Percentiles rank a stretch among this genome's conserved stretches.
phyloP scores from a whole-genome alignment of 139 green algal genomes.

The Chlorella sp. region DNA sequence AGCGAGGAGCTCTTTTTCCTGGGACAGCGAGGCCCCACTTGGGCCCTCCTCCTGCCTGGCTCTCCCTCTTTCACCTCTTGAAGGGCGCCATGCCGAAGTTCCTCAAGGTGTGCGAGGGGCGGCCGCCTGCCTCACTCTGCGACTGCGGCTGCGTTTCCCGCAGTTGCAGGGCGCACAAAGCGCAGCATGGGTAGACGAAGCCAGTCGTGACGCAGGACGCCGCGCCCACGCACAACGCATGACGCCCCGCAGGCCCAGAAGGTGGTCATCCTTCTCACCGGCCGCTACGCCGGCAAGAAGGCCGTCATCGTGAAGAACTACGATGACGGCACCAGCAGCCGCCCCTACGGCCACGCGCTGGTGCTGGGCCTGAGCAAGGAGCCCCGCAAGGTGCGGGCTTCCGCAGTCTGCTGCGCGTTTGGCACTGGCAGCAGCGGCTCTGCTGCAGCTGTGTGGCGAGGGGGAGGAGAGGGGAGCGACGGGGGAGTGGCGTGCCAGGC shows the following conservation, averaged over 20 bases:
- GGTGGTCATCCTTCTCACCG: slow-evolving; percentile 84
- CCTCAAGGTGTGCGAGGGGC: slow-evolving; percentile 60
- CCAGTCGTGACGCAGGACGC: no score
- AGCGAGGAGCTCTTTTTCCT: no score
- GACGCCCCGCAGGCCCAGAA: slow-evolving; percentile 68
- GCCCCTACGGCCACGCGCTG: slow-evolving; percentile 94
- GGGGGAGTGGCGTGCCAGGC: no score
- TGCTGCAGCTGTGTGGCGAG: no score
- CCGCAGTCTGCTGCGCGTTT: neutral
- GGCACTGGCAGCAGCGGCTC: no score
- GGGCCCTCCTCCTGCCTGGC: neutral
- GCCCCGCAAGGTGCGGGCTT: slow-evolving; percentile 87
- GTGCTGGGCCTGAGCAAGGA: slow-evolving; percentile 94
- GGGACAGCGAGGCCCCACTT: no score
- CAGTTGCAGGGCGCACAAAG: no score
- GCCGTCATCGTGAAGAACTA: slow-evolving; percentile 99
- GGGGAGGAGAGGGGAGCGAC: no score
- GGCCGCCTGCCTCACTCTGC: no score
- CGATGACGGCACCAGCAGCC: slow-evolving; percentile 88
- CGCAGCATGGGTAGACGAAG: no score
- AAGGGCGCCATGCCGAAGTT: slow-evolving; percentile 63
- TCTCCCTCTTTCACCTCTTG: neutral
- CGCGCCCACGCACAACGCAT: no score
- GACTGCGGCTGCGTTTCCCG: no score
- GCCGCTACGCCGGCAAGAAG: slow-evolving; percentile 76